Base-by-base conservation (phyloP, 768 basidiomycete species). In the Panellus pusillus region DNA sequence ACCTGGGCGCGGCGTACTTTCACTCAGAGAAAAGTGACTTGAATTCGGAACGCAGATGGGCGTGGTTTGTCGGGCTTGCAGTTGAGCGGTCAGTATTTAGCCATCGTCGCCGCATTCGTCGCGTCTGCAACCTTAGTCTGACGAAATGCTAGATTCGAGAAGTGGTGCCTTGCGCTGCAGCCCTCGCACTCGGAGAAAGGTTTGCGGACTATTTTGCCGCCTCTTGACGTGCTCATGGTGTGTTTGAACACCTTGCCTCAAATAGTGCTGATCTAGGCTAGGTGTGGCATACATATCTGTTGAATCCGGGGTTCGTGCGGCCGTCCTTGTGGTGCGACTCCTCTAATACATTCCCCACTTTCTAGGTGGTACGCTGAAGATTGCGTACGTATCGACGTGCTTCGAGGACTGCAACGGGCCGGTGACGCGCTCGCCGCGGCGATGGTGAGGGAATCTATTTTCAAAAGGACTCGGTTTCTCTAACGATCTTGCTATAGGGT, bases 211-310 rank as follows among this genome's bases (percentile, higher is more conserved):
- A 28, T 60, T 13, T 50, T 60, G 29, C 58, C 54, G 5, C 58
- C 58, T 1, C 18, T 55, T 9, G 58, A 55, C 32, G 58, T 60
- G 38, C 36, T 60, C 9, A 60, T 60, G 54, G 58, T 58, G 15
- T 7, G n/a, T 3, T 13, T 19, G n/a, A 11, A 5, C 28, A 18
- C 24, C 24, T 24, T 24, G 24, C 24, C 24, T 24, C 24, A 24
- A 24, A 24, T 24, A 20, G 12, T 39, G 9, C 35, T 54, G 15
- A 50, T 24, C 18, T n/a, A n/a, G 14, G 9, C 15, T 24, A 70
- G 69, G 67, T 72, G 8, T 72, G 70, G 71, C 73, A 74, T 51
- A 61, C 73, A 1, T 74, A 74, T 52, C 63, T 72, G 63, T 57
- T 74, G 9, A 67, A 63, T 27, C 56, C 55, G 13, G 39, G 63